Base-by-base conservation (phyloP, 2,329 filamentous ascomycete species). In the Plenodomus tracheiphilus region DNA sequence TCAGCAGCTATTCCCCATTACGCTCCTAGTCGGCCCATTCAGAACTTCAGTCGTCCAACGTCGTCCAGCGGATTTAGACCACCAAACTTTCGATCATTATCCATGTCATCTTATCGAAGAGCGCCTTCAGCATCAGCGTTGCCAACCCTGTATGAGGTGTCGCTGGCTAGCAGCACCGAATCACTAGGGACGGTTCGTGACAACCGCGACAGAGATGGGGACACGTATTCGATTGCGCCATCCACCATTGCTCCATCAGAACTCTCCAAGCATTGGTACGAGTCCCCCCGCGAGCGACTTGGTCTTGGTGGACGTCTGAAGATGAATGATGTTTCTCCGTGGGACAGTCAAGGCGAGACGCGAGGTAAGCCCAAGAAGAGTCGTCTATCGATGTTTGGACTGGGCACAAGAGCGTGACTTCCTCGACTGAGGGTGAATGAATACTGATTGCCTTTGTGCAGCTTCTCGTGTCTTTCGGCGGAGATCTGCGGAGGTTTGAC, bases 191-290 rank as follows among this genome's bases (percentile, higher is more conserved):
- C 51, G 36, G 38, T 56, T 9, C 40, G 47, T 9, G 56, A 59
- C 35, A 37, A 58, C 4, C 20, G 43, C 17, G 60, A 65, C 38
- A 47, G 40, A 2, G 39, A 49, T 16, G 43, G 39, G n/a, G 60
- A 66, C 46, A 41, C 59, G 30, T 41, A 49, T 21, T 70, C 66
- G 0, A 65, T 68, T 20, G 59, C 66, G 2, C 65, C 49, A 25
- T 68, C 47, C 38, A 70, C 67, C 17, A 57, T 69, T 39, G 65
- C 69, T 7, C 68, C 65, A 10, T 72, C 70, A 13, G 68, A 61
- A 18, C 61, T 73, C 41, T 71, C 69, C 18, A 62, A 62, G 19
- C 69, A 68, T 49, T 72, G 68, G 68, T 66, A 65, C 42, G 63
- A 62, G 34, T 66, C 65, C 45, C 59, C 70, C 19, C 65, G 64